A percentile compares a stretch with the other conserved stretches of the same genome.
These are phyloP conservation scores for Pseudogymnoascus sp. DNA, from an alignment of 2,329 filamentous ascomycete species.

Conservation along the genomic window DNA sequence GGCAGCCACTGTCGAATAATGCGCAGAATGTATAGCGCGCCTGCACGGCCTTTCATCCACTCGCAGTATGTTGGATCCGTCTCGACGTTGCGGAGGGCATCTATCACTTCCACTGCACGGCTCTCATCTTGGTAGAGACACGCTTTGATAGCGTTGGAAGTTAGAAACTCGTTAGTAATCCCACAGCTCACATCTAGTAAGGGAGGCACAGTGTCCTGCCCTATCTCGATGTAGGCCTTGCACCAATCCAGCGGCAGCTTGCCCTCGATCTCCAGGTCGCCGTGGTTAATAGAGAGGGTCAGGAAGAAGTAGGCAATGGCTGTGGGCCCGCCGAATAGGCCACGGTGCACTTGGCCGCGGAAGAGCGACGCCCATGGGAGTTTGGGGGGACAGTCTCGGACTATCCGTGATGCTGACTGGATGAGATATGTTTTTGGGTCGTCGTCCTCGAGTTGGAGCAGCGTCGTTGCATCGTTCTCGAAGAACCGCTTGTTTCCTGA, in stretches of 20 bases:
- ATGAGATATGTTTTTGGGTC: slow-evolving; percentile 11
- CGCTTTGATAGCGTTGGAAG: slow-evolving; percentile 12
- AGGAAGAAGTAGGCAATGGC: slow-evolving; percentile 50
- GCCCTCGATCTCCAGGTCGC: slow-evolving; percentile 33
- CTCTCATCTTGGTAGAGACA: slow-evolving; percentile 9
- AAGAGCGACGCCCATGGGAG: slow-evolving; percentile 9
- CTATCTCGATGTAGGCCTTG: slow-evolving; percentile 11
- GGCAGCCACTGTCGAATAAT: slow-evolving; percentile 37
- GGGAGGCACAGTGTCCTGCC: neutral
- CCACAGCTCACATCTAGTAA: slow-evolving; percentile 7
- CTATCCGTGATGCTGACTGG: slow-evolving; percentile 1
- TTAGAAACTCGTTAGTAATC: slow-evolving; percentile 12
- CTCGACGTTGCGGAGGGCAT: neutral
- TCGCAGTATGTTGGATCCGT: slow-evolving; percentile 8
- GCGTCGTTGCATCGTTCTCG: neutral
- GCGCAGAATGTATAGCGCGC: slow-evolving; percentile 59
- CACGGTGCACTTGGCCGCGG: slow-evolving; percentile 19
- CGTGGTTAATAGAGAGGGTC: slow-evolving; percentile 36
- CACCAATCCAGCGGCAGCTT: slow-evolving; percentile 11
- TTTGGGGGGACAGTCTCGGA: slow-evolving; percentile 9
- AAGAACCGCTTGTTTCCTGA: neutral
- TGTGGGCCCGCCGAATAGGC: slow-evolving; percentile 46
- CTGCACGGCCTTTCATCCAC: slow-evolving; percentile 50
- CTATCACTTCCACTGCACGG: slow-evolving; percentile 6
- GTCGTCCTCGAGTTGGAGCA: slow-evolving; percentile 7